Percentiles rank a stretch among this genome's conserved stretches.
phyloP scores from a whole-genome alignment of 2,329 filamentous ascomycete species.

The Colletotrichum godetiae region DNA sequence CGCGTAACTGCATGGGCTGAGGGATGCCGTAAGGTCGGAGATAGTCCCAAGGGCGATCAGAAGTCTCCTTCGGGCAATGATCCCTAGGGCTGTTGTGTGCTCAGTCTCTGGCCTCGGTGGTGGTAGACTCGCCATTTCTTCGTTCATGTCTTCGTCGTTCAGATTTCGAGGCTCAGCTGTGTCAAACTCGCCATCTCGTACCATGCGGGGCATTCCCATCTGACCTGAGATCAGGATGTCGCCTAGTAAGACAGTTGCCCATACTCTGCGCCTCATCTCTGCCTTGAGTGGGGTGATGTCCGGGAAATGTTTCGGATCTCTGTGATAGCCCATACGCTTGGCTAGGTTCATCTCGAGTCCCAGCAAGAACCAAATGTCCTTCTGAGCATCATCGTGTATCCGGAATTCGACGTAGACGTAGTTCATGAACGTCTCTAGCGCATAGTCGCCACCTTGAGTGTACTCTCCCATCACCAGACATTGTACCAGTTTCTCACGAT shows the following conservation, averaged over 20 bases:
- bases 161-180: constrained; percentile 56
- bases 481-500: constrained; percentile 41
- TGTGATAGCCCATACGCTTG: constrained; percentile 56
- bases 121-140: constrained; percentile 47
- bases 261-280: constrained; percentile 59
- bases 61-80: constrained; percentile 38
- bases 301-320: constrained; percentile 55
- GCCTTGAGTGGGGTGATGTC: constrained; percentile 51
- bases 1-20: constrained; percentile 32
- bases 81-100: constrained; percentile 40
- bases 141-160: constrained; percentile 54
- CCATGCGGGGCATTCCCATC: constrained; percentile 57
- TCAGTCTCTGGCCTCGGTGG: constrained; percentile 46
- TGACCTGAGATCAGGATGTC: constrained; percentile 57
- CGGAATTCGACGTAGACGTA: constrained; percentile 32
- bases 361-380: constrained; percentile 43
- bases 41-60: constrained; percentile 39
- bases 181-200: constrained; percentile 53
- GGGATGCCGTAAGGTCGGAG: constrained; percentile 37
- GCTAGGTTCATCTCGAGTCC: constrained; percentile 48
- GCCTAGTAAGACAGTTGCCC: constrained; percentile 52
- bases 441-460: constrained; percentile 38
- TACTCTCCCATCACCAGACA: constrained; percentile 46
- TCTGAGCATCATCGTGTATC: constrained; percentile 3
- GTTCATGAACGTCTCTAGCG: constrained; percentile 25